Evolutionary conservation across 2,329 filamentous ascomycete species (phyloP).

Genomic region (Apiospora sp.): DNA sequence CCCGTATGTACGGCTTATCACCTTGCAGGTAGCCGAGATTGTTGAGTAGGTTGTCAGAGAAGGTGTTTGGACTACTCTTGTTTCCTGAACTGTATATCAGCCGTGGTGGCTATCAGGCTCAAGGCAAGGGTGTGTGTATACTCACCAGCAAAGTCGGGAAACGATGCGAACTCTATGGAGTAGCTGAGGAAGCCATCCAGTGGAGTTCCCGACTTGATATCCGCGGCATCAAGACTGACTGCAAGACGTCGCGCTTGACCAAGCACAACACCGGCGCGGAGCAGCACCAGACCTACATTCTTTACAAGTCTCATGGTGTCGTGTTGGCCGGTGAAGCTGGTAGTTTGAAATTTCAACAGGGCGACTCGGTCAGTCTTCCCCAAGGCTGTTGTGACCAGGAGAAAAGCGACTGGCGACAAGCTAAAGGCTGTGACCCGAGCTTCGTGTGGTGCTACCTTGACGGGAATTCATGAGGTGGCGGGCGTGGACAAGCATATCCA

Average conservation of each 20-base stretch:
- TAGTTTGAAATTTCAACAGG: neutral
- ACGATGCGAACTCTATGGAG: constrained; percentile 51
- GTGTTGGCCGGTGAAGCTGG: neutral
- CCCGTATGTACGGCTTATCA: constrained; percentile 66
- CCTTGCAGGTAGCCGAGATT: constrained; percentile 63
- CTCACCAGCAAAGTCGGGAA: constrained; percentile 47
- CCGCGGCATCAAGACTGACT: constrained; percentile 18
- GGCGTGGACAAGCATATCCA: neutral
- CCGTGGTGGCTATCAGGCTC: constrained; percentile 33
- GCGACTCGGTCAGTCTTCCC: neutral
- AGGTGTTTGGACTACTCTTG: constrained; percentile 61
- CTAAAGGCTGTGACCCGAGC: neutral
- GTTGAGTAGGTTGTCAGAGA: constrained; percentile 66
- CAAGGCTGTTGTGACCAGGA: neutral
- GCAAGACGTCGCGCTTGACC: neutral
- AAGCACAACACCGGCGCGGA: neutral
- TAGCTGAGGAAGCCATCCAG: constrained; percentile 51
- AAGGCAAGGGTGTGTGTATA: constrained; percentile 1
- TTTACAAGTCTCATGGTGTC: neutral
- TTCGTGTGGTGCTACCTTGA: neutral
- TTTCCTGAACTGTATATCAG: constrained; percentile 38
- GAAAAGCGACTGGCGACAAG: neutral
- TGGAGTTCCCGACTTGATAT: constrained; percentile 37
- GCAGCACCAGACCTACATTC: neutral
- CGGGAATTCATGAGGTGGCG: neutral